A percentile compares a stretch with the other conserved stretches of the same genome.
Conservation (phyloP, 768 basidiomycete species). For the Strobilomyces echinocephalus region DNA sequence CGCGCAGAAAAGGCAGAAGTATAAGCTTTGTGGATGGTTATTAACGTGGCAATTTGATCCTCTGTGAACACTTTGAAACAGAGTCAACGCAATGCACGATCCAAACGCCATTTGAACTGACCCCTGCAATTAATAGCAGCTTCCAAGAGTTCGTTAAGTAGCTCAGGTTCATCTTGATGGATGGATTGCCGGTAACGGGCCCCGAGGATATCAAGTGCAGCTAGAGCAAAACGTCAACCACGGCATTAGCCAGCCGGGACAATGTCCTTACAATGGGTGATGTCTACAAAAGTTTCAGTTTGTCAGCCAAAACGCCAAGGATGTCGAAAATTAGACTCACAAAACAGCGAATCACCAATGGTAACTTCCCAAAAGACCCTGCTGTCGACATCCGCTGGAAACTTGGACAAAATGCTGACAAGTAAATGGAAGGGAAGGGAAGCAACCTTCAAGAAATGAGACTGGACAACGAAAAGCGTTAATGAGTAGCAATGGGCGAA, state of each 20-base stretch:
- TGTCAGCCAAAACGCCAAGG: constrained; percentile 4
- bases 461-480: constrained; percentile 37
- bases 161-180: constrained; percentile 32
- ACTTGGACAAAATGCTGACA: constrained; percentile 69
- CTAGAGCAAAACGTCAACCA: constrained; percentile 28
- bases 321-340: constrained; percentile 36
- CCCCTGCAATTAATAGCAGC: constrained; percentile 57
- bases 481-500: constrained; percentile 5
- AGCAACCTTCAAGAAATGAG: constrained; percentile 83
- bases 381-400: constrained; percentile 72
- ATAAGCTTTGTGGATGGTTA: constrained; percentile 38
- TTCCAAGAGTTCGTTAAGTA: constrained; percentile 43
- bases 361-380: constrained; percentile 66
- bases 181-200: constrained; percentile 40
- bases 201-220: constrained; percentile 57
- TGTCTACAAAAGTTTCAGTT: constrained; percentile 20
- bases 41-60: constrained; percentile 50
- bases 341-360: constrained; percentile 63
- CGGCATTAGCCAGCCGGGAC: not conserved
- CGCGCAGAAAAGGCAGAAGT: constrained; percentile 15
- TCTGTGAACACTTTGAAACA: constrained; percentile 51
- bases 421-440: constrained; percentile 79
- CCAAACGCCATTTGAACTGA: constrained; percentile 40
- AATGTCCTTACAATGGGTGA: constrained; percentile 31
- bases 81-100: not conserved